These are phyloP conservation scores for Solidago caesia DNA, from an alignment of 129 eudicot genomes.

Conservation along the genomic window DNA sequence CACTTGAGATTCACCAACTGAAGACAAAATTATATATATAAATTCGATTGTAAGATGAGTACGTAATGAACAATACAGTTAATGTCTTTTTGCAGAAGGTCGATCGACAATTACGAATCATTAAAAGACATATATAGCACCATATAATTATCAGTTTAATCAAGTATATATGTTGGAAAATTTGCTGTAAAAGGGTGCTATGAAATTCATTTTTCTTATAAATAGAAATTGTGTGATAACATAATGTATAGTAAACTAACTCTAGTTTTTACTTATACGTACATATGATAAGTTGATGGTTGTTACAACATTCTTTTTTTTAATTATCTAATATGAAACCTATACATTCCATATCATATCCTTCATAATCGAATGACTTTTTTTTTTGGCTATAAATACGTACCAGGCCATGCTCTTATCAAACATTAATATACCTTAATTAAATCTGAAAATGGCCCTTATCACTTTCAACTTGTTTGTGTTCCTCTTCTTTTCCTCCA, in stretches of 20 bases:
- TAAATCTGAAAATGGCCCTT: constrained; percentile 27
- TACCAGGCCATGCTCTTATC: not conserved
- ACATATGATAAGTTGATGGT: not conserved
- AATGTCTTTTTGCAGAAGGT: no score
- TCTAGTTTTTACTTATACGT: no score
- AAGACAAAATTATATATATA: no score
- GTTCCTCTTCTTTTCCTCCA: constrained; percentile 26
- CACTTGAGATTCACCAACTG: no score
- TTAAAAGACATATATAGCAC: no score
- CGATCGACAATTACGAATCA: no score
- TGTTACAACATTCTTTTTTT: not conserved
- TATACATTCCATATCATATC: not conserved
- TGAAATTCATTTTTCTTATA: not conserved
- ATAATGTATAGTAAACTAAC: not conserved
- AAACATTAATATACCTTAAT: constrained; percentile 10
- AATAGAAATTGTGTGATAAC: not conserved
- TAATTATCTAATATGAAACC: not conserved
- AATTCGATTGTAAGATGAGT: no score
- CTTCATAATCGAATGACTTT: constrained; percentile 6
- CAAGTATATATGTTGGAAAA: no score
- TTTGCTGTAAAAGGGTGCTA: no score
- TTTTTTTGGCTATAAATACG: constrained; percentile 26
- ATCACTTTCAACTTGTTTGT: constrained; percentile 31
- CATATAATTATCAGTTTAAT: no score
- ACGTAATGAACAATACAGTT: no score